Percentiles rank a stretch among this genome's conserved stretches.
phyloP scores from a whole-genome alignment of 1,139 yeast genomes.

The Yarrowia galli region DNA sequence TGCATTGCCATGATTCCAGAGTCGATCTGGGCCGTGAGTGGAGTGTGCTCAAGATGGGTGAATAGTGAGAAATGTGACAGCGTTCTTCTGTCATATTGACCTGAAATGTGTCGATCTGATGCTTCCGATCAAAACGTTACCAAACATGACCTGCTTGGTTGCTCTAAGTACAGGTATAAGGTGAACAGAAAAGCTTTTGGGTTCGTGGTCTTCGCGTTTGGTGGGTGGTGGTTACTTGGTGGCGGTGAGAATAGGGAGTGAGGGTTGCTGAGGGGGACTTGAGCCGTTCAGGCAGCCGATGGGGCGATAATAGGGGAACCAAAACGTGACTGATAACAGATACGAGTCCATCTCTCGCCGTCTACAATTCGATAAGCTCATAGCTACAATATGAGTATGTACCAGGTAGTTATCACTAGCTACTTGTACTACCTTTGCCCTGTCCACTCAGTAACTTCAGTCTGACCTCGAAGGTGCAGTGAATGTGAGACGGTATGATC shows the following conservation, averaged over 20 bases:
- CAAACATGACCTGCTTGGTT: neutral
- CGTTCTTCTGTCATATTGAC: too few species aligned
- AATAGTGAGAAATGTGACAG: neutral
- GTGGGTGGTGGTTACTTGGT: neutral
- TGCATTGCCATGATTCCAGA: constrained; percentile 12
- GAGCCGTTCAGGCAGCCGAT: too few species aligned
- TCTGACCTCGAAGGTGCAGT: neutral
- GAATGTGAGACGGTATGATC: neutral
- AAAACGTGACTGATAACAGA: too few species aligned
- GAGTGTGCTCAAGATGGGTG: neutral
- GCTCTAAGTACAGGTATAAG: neutral
- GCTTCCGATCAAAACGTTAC: too few species aligned
- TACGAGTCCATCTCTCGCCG: too few species aligned
- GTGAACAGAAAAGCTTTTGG: neutral
- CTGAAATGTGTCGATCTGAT: too few species aligned
- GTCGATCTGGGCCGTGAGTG: neutral
- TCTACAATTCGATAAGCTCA: too few species aligned
- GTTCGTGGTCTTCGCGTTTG: constrained; percentile 2
- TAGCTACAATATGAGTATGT: too few species aligned
- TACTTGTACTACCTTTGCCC: too few species aligned
- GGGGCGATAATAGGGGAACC: too few species aligned
- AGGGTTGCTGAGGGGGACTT: neutral
- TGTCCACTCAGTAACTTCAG: too few species aligned
- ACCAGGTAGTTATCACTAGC: too few species aligned
- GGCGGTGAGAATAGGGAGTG: neutral